These are phyloP conservation scores for Carex cristatella DNA, from an alignment of 176 grass and related monocot species.

Conservation along the genomic window DNA sequence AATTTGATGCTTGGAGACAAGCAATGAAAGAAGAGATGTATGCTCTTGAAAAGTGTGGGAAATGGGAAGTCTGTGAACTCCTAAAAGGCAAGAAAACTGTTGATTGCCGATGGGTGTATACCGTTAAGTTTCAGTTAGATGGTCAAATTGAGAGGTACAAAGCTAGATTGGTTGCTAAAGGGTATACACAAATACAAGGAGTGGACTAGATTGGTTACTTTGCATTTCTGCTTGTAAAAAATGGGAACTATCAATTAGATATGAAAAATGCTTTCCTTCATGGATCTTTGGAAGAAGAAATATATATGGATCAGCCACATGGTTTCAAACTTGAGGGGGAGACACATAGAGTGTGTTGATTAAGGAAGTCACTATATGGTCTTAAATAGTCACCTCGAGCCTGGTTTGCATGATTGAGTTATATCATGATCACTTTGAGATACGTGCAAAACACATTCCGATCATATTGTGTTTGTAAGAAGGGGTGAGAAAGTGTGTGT, in stretches of 20 bases:
- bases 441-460: too few relatives aligned
- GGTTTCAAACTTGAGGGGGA: neutral
- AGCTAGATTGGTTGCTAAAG: neutral
- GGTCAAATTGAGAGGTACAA: neutral
- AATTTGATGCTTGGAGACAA: neutral
- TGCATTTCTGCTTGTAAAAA: neutral
- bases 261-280: neutral
- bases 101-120: neutral
- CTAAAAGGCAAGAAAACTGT: neutral
- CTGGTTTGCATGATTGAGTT: neutral
- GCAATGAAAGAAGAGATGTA: slow-evolving; percentile 3
- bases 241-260: slow-evolving; percentile 3
- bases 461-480: too few relatives aligned
- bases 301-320: slow-evolving; percentile 6
- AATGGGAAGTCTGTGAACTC: neutral
- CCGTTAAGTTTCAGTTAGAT: neutral
- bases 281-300: slow-evolving; percentile 6
- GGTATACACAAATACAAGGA: neutral
- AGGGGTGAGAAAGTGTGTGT: too few relatives aligned
- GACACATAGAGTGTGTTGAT: neutral
- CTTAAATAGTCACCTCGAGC: neutral
- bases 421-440: too few relatives aligned
- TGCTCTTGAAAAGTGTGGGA: neutral
- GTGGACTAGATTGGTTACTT: neutral
- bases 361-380: neutral